Evolutionary conservation across 2,329 filamentous ascomycete genomes (phyloP).

Genomic region (Diaporthe velutina): DNA sequence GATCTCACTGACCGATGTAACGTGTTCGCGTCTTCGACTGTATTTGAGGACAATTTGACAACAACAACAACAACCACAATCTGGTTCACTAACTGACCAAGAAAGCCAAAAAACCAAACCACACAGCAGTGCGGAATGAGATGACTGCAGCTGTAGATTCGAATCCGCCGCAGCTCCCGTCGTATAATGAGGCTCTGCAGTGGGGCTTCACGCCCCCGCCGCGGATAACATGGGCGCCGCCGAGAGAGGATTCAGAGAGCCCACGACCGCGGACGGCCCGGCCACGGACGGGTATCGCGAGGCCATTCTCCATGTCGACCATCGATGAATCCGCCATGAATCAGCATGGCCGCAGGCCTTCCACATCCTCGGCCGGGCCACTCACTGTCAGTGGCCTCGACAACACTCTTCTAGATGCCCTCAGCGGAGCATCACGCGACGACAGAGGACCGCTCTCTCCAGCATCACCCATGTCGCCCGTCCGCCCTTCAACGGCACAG

Average conservation of each 20-base stretch:
- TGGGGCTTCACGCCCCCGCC: constrained; percentile 33
- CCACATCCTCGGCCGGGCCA: not conserved
- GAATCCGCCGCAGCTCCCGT: constrained; percentile 21
- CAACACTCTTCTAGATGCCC: not conserved
- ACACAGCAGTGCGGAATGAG: constrained; percentile 6
- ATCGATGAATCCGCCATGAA: constrained; percentile 7
- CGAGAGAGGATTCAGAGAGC: constrained; percentile 12
- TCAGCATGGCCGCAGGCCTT: not conserved
- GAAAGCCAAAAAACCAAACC: not conserved
- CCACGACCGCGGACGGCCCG: not conserved
- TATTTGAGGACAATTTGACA: not conserved
- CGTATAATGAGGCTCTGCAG: constrained; percentile 32
- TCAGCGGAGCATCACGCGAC: not conserved
- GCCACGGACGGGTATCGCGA: not conserved
- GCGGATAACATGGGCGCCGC: constrained; percentile 30
- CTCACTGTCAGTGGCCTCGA: constrained; percentile 5
- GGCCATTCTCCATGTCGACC: constrained; percentile 33
- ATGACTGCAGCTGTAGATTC: constrained; percentile 27
- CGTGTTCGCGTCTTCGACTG: constrained; percentile 14
- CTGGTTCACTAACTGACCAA: constrained; percentile 7
- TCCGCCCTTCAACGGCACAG: constrained; percentile 21
- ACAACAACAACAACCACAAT: constrained; percentile 7
- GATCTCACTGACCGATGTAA: constrained; percentile 21
- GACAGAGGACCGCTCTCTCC: not conserved
- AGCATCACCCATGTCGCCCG: not conserved